Percentiles rank a stretch among this genome's conserved stretches.
phyloP scores from a whole-genome alignment of 192 early-diverging fungal species.

The Backusella parvicylindrica region DNA sequence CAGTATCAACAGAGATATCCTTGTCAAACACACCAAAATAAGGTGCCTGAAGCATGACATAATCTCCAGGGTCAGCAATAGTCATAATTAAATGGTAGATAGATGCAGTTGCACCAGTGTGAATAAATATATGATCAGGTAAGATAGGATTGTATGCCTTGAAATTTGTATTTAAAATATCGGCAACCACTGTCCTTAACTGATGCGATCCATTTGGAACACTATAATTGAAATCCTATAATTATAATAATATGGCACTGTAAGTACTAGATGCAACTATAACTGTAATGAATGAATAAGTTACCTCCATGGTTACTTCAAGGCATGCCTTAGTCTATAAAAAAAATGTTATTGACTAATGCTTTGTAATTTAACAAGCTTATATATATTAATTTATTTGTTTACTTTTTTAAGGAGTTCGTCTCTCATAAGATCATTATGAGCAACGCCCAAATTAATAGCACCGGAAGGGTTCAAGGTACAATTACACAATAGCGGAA shows the following conservation, averaged over 20 bases:
- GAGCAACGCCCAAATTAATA: constrained; percentile 79
- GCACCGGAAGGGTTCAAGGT: constrained; percentile 61
- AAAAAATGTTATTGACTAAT: too few relatives aligned
- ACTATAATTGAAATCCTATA: constrained; percentile 42
- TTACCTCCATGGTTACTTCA: too few relatives aligned
- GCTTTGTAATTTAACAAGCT: too few relatives aligned
- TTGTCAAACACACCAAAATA: constrained; percentile 73
- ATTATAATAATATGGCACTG: too few relatives aligned
- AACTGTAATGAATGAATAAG: too few relatives aligned
- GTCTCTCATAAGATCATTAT: constrained; percentile 62
- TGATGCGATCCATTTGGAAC: constrained; percentile 49
- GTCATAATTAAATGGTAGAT: constrained; percentile 62
- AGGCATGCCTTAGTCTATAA: too few relatives aligned
- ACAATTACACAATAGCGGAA: background rate
- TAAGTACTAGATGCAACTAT: too few relatives aligned
- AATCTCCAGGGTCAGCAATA: constrained; percentile 70
- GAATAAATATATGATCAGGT: constrained; percentile 53
- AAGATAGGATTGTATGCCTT: constrained; percentile 39
- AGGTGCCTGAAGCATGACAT: constrained; percentile 68
- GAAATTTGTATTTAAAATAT: constrained; percentile 66
- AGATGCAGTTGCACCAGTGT: constrained; percentile 64
- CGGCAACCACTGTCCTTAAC: constrained; percentile 58
- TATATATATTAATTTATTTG: too few relatives aligned
- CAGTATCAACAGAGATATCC: constrained; percentile 51
- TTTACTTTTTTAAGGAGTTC: constrained; percentile 56